These are phyloP conservation scores for Cyclotella baltica DNA, from an alignment of 108 stramenopile species.

Conservation along the genomic window DNA sequence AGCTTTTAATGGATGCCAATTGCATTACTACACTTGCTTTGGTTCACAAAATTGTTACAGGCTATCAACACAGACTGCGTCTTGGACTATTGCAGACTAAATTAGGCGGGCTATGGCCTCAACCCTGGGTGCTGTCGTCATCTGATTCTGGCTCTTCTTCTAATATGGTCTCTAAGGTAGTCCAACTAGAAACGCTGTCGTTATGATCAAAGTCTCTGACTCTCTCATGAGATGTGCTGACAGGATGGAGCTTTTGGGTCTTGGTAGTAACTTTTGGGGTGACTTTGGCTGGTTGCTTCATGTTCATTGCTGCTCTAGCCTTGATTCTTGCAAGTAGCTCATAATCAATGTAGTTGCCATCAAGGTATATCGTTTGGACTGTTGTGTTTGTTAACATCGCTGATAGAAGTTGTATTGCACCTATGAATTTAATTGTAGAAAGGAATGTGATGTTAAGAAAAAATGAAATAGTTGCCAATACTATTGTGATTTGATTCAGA, in stretches of 20 bases:
- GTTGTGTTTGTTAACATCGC: neutral
- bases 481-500: neutral
- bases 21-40: neutral
- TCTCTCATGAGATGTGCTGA: neutral
- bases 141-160: slow-evolving; percentile 9
- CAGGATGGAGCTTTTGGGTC: neutral
- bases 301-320: neutral
- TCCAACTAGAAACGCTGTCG: neutral
- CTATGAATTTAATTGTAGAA: neutral
- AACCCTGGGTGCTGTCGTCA: neutral
- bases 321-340: neutral
- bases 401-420: neutral
- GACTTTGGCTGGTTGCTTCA: neutral
- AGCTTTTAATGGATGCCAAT: neutral
- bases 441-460: neutral
- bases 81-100: slow-evolving; percentile 35
- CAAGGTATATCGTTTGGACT: neutral
- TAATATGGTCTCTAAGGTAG: slow-evolving; percentile 11
- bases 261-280: neutral
- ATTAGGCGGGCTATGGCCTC: neutral
- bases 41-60: slow-evolving; percentile 2
- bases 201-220: neutral
- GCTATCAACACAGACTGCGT: slow-evolving; percentile 28
- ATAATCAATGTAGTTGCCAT: neutral
- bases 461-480: neutral